Percentiles rank a stretch among this genome's conserved stretches.
Conservation (phyloP, 2,329 filamentous ascomycete species). For the Alternaria gaisen region DNA sequence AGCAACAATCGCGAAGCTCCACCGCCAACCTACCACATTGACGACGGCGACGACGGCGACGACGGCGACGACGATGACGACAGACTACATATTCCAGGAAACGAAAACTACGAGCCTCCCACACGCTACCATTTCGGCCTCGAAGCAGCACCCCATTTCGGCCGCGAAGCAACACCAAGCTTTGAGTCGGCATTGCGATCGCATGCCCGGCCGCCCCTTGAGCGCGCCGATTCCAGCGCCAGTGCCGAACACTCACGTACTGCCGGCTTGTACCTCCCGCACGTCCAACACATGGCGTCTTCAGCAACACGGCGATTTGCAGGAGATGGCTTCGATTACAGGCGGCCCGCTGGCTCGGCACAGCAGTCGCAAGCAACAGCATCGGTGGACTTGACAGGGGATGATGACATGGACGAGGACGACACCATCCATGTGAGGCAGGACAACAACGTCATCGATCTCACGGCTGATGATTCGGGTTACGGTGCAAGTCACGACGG, state of each 20-base stretch:
- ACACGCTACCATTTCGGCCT: slow-evolving; percentile 7
- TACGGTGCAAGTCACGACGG: slow-evolving; percentile 23
- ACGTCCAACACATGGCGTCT: slow-evolving; percentile 38
- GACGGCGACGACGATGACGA: slow-evolving; percentile 7
- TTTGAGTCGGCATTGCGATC: slow-evolving; percentile 11
- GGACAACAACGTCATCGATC: slow-evolving; percentile 39
- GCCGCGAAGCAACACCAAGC: neutral
- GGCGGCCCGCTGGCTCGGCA: slow-evolving; percentile 58
- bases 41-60: too few relatives aligned
- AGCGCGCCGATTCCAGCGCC: slow-evolving; percentile 11
- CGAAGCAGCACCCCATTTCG: too few relatives aligned
- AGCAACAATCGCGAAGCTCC: slow-evolving; percentile 3
- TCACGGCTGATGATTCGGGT: slow-evolving; percentile 42
- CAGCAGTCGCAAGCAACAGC: slow-evolving; percentile 11
- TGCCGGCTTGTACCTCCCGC: slow-evolving; percentile 32
- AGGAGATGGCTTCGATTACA: slow-evolving; percentile 65
- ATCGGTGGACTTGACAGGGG: slow-evolving; percentile 53
- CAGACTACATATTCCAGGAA: neutral
- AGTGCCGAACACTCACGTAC: slow-evolving; percentile 1
- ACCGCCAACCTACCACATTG: neutral
- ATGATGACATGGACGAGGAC: slow-evolving; percentile 19
- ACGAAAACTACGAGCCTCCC: neutral
- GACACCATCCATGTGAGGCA: slow-evolving; percentile 18
- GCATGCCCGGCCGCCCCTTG: slow-evolving; percentile 5
- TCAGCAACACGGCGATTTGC: slow-evolving; percentile 49